These are phyloP conservation scores for Gossypium gossypioides DNA, from an alignment of 441 rosid species.

Conservation along the genomic window DNA sequence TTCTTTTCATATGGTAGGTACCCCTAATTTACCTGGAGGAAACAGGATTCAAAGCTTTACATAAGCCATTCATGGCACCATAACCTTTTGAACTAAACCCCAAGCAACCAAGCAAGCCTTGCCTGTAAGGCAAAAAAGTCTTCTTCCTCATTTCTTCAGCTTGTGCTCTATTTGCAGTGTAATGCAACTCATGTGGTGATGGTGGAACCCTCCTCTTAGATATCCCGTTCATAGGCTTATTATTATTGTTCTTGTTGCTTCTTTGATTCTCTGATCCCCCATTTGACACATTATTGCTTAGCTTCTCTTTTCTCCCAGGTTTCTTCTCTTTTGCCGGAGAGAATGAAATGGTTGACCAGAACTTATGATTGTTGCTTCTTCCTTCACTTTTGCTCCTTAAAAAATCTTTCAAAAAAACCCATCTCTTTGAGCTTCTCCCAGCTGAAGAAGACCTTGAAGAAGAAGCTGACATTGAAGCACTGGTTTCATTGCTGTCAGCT, in stretches of 20 bases:
- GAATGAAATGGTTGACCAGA: slow-evolving; percentile 77
- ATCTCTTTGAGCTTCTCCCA: slow-evolving; percentile 84
- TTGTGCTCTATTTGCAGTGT: slow-evolving; percentile 78
- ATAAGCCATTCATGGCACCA: slow-evolving; percentile 81
- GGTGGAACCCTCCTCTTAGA: slow-evolving; percentile 61
- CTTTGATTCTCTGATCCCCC: slow-evolving; percentile 14
- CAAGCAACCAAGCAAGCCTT: slow-evolving; percentile 83
- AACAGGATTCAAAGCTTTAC: slow-evolving; percentile 85
- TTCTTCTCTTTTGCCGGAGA: slow-evolving; percentile 67
- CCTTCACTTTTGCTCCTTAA: slow-evolving; percentile 94
- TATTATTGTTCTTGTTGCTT: slow-evolving; percentile 24
- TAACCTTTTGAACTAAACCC: slow-evolving; percentile 93
- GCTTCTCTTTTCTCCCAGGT: slow-evolving; percentile 21
- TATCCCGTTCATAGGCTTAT: slow-evolving; percentile 62
- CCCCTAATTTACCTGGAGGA: slow-evolving; percentile 50
- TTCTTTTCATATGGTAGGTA: not conserved
- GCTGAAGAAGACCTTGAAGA: slow-evolving; percentile 79
- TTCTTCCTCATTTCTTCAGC: slow-evolving; percentile 94
- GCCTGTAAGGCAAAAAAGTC: slow-evolving; percentile 82
- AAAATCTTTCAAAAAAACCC: slow-evolving; percentile 89
- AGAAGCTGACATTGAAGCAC: slow-evolving; percentile 55
- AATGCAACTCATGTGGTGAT: slow-evolving; percentile 87
- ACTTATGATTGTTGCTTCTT: slow-evolving; percentile 59
- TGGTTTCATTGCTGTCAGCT: slow-evolving; percentile 18
- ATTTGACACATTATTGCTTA: not conserved